Conservation (phyloP, 2,329 filamentous ascomycete genomes). For the Emydomyces testavorans region DNA sequence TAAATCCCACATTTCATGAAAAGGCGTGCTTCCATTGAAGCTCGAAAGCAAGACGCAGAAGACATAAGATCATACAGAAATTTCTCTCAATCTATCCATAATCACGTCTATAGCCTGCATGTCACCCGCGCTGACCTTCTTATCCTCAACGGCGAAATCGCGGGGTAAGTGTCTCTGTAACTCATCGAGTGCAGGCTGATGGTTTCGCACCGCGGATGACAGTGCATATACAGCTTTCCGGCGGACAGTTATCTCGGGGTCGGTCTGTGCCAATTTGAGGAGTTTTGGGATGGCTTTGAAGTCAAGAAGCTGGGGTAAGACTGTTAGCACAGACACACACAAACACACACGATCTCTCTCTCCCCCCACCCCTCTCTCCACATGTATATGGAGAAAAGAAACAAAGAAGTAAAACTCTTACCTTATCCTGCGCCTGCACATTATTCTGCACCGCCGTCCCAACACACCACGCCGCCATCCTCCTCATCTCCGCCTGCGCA, state of each 20-base stretch:
- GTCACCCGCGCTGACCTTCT: slow-evolving; percentile 65
- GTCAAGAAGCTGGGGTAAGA: slow-evolving; percentile 38
- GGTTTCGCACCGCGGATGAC: slow-evolving; percentile 77
- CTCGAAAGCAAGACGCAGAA: neutral
- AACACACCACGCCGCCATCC: slow-evolving; percentile 86
- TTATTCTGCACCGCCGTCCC: slow-evolving; percentile 97
- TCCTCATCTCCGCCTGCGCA: slow-evolving; percentile 59
- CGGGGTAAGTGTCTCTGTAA: slow-evolving; percentile 56
- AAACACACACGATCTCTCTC: too few relatives aligned
- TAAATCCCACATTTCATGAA: neutral
- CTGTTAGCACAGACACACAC: neutral
- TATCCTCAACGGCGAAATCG: slow-evolving; percentile 48
- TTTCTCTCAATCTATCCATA: slow-evolving; percentile 51
- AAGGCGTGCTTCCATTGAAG: too few relatives aligned
- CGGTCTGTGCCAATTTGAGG: slow-evolving; percentile 51
- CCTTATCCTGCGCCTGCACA: slow-evolving; percentile 65
- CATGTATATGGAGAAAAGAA: slow-evolving; percentile 22
- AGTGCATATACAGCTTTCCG: slow-evolving; percentile 85
- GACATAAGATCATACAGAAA: neutral
- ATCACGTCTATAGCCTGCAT: slow-evolving; percentile 77
- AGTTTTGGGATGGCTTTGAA: slow-evolving; percentile 59
- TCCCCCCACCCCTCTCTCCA: neutral
- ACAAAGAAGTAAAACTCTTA: slow-evolving; percentile 24
- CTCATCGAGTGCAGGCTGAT: slow-evolving; percentile 60
- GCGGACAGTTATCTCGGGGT: slow-evolving; percentile 52